Evolutionary conservation across 2,329 filamentous ascomycete genomes (phyloP).

Genomic region (Ascochyta koolunga): DNA sequence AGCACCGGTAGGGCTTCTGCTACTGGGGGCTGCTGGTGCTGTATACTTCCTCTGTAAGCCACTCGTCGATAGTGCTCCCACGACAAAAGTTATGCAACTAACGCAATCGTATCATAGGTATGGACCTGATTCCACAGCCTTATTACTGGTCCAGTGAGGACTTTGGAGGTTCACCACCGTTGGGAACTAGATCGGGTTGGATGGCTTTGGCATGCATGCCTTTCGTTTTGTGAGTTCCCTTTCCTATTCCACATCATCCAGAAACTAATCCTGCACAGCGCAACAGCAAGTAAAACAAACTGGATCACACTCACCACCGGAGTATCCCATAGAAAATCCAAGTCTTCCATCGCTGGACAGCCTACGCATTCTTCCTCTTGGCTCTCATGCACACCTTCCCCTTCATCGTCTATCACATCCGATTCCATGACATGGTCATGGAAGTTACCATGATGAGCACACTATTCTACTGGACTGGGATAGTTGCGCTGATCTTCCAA

Average conservation of each 20-base stretch:
- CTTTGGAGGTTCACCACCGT: conserved; percentile 35
- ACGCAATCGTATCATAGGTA: conserved; percentile 7
- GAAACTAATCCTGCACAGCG: conserved; percentile 30
- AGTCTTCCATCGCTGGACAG: conserved; percentile 37
- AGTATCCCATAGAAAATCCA: conserved; percentile 63
- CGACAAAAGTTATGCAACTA: not conserved
- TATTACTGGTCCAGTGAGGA: conserved; percentile 28
- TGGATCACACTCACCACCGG: conserved; percentile 61
- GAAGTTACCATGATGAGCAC: conserved; percentile 33
- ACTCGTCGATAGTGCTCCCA: not conserved
- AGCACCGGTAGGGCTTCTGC: conserved; percentile 33
- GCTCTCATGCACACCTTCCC: conserved; percentile 66
- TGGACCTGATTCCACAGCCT: conserved; percentile 28
- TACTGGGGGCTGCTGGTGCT: conserved; percentile 28
- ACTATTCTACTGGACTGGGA: conserved; percentile 62
- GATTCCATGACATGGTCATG: conserved; percentile 57
- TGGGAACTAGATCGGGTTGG: conserved; percentile 39
- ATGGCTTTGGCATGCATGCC: conserved; percentile 39
- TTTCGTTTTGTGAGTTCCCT: conserved; percentile 30
- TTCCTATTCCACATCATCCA: not conserved
- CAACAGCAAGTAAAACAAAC: conserved; percentile 62
- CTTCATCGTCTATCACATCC: conserved; percentile 61
- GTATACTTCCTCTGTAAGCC: conserved; percentile 28
- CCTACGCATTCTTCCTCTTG: conserved; percentile 60
- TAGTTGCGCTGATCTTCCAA: conserved; percentile 60